Percentiles rank a stretch among this genome's conserved stretches.
These are phyloP conservation scores for Myrica gale DNA, from an alignment of 306 rosid species.

Conservation along the genomic window DNA sequence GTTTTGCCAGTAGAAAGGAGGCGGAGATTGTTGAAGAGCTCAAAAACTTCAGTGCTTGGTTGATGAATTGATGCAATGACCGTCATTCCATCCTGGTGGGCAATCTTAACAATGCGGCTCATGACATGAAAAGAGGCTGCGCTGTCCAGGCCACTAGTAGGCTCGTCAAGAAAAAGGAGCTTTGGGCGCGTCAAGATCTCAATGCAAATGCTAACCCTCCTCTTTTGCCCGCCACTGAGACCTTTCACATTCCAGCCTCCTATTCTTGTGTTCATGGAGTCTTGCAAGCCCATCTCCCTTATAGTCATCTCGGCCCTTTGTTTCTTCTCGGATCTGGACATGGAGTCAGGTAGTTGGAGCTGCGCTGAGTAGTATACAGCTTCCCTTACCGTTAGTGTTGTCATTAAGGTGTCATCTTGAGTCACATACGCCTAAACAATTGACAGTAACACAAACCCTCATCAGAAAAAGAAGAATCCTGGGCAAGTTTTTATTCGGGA, in stretches of 20 bases:
- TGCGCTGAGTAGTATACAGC: slow-evolving; percentile 37
- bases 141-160: slow-evolving; percentile 76
- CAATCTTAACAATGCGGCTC: slow-evolving; percentile 49
- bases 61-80: slow-evolving; percentile 63
- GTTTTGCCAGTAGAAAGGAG: slow-evolving; percentile 42
- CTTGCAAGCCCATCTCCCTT: slow-evolving; percentile 50
- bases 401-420: slow-evolving; percentile 41
- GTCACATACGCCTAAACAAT: slow-evolving; percentile 36
- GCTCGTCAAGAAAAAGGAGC: slow-evolving; percentile 57
- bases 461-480: no score
- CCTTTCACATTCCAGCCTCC: slow-evolving; percentile 51
- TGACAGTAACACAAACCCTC: no score
- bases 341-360: slow-evolving; percentile 42
- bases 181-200: slow-evolving; percentile 43
- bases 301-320: slow-evolving; percentile 41
- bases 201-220: slow-evolving; percentile 6
- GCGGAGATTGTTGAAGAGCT: slow-evolving; percentile 51
- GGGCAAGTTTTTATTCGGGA: no score
- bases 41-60: slow-evolving; percentile 58
- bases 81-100: slow-evolving; percentile 48
- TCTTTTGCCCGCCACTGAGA: slow-evolving; percentile 47
- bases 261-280: slow-evolving; percentile 43
- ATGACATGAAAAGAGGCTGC: slow-evolving; percentile 73
- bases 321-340: slow-evolving; percentile 39
- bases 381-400: slow-evolving; percentile 31